Base-by-base conservation (phyloP, 441 rosid species). In the Euphorbia celastroides region DNA sequence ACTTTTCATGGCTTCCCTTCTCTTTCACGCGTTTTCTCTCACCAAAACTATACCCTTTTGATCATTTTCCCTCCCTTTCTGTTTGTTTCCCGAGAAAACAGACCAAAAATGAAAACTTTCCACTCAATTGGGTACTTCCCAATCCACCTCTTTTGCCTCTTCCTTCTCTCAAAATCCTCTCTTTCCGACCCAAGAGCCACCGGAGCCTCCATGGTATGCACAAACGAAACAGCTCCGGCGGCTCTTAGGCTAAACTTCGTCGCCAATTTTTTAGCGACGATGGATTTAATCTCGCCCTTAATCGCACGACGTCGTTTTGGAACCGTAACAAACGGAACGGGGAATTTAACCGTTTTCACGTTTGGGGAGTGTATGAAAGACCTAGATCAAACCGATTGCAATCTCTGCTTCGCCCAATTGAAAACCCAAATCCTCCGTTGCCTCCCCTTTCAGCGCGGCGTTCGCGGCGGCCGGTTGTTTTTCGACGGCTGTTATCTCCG, bases 301-400 rank as follows among this genome's bases (percentile, higher is more conserved):
- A 64, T 88, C 2, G 73, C 19, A n/a, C 72, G 74, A 31, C 85
- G 60, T 56, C 57, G 74, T n/a, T 86, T 76, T 60, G 93, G 86
- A 1, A 68, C 79, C 27, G 83, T 79, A 0, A 50, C 74, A 59
- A 76, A 76, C 38, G 80, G 88, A 19, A 68, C 84, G 0, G 89
- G 82, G 0, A 81, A 78, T 69, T 27, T 62, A 22, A 78, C 86
- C 0, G 96, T 92, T 2, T 92, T 86, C 63, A 77, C 87, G 14
- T 86, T 70, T 60, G 98, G 95, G 30, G 90, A 90, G 87, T 93
- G 98, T 70, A 83, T 88, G 80, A 78, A 82, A 46, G 96, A 93
- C 73, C 93, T 93, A 14, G 81, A 80, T 52, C 76, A 32, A 68
- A 71, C 64, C 34, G 98, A 90, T 50, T 93, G 97, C 62, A 72